Evolutionary conservation across 768 basidiomycete genomes (phyloP).

Genomic region (Rhizopogon rudus): DNA sequence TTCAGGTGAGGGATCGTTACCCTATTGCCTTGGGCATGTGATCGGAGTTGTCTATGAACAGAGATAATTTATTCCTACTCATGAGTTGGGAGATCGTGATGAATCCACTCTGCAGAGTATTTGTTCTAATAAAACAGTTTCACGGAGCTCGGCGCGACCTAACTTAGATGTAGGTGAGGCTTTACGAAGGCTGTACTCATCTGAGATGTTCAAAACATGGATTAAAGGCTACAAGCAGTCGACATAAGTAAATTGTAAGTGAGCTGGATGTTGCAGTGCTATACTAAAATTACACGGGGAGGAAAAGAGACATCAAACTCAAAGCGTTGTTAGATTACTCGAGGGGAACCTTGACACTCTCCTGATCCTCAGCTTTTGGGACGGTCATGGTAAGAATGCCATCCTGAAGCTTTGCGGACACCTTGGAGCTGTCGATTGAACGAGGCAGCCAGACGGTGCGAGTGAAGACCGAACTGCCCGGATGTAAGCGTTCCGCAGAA

Average conservation of each 20-base stretch:
- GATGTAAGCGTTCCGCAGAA: conserved; percentile 56
- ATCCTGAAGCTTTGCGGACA: conserved; percentile 61
- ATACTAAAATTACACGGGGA: no score
- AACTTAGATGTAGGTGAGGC: no score
- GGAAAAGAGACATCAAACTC: no score
- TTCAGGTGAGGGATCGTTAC: neutral
- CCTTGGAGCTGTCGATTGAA: conserved; percentile 50
- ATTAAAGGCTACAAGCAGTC: neutral
- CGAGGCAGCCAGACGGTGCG: conserved; percentile 72
- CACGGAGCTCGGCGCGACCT: neutral
- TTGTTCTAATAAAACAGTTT: neutral
- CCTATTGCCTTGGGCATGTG: neutral
- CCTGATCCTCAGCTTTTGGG: conserved; percentile 57
- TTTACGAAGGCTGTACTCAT: no score
- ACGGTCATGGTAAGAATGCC: conserved; percentile 64
- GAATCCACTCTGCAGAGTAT: neutral
- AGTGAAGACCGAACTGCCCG: conserved; percentile 50
- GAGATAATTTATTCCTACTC: no score
- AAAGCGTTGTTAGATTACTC: conserved; percentile 7
- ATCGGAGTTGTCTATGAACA: no score
- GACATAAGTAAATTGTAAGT: neutral
- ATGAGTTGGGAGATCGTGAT: neutral
- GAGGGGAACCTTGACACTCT: conserved; percentile 43
- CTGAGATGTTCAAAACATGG: neutral
- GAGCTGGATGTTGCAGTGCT: neutral